These are phyloP conservation scores for Chamaecrista fasciculata DNA, from an alignment of 306 rosid genomes.

Conservation along the genomic window DNA sequence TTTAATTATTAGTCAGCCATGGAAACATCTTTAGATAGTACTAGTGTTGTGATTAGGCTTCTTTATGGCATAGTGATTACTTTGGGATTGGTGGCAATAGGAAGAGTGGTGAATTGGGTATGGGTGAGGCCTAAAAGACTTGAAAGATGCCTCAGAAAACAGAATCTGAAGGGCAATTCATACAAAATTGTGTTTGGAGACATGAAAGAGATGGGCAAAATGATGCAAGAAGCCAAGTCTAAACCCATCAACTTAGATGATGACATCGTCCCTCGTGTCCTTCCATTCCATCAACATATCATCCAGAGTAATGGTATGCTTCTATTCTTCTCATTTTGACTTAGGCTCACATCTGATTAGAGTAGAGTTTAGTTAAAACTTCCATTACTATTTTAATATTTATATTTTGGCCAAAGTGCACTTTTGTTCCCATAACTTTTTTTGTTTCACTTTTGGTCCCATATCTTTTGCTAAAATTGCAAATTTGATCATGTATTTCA, in stretches of 20 bases:
- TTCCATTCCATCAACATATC: not conserved
- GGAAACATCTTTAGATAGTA: too few relatives aligned
- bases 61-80: not conserved
- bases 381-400: too few relatives aligned
- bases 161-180: conserved; percentile 28
- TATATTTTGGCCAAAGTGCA: too few relatives aligned
- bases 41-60: too few relatives aligned
- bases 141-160: conserved; percentile 25
- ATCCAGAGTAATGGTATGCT: not conserved
- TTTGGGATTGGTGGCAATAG: not conserved
- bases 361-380: too few relatives aligned
- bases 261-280: not conserved
- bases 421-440: too few relatives aligned
- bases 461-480: too few relatives aligned
- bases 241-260: not conserved
- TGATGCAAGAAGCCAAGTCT: not conserved
- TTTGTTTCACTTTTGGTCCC: too few relatives aligned
- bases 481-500: too few relatives aligned
- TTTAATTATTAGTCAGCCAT: too few relatives aligned
- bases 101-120: conserved; percentile 5
- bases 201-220: not conserved
- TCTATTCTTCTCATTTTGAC: not conserved
- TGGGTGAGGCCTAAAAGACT: conserved; percentile 12
- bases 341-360: too few relatives aligned
- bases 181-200: conserved; percentile 28